phyloP scores from a whole-genome alignment of 2,329 filamentous ascomycete species.

The Boeremia lycopersici region DNA sequence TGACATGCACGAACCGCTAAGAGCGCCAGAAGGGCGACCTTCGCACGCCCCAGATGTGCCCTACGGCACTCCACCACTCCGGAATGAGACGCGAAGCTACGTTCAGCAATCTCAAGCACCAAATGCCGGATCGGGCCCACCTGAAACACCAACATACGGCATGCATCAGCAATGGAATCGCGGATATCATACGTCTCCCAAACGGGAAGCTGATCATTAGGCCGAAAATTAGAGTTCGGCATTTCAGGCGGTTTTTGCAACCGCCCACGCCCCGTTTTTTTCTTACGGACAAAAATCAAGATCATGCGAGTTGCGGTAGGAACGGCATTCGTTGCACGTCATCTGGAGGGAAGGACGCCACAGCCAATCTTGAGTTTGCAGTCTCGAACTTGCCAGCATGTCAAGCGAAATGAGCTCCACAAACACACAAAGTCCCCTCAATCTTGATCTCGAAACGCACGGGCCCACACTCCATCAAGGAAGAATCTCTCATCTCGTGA shows the following conservation, averaged over 20 bases:
- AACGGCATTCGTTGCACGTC: constrained; percentile 17
- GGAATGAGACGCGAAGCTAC: constrained; percentile 26
- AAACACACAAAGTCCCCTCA: constrained; percentile 29
- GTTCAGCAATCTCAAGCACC: constrained; percentile 33
- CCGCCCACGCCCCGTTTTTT: constrained; percentile 21
- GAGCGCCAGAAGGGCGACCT: constrained; percentile 30
- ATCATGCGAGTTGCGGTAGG: constrained; percentile 14
- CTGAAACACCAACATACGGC: constrained; percentile 43
- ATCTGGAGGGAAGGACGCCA: constrained; percentile 28
- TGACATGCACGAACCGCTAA: constrained; percentile 33
- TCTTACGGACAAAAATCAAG: constrained; percentile 4
- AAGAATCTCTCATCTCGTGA: constrained; percentile 40
- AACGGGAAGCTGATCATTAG: constrained; percentile 46
- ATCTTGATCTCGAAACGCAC: constrained; percentile 39
- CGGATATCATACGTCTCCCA: constrained; percentile 43
- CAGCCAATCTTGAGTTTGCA: constrained; percentile 23
- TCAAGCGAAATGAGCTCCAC: constrained; percentile 50
- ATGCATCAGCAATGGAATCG: constrained; percentile 42
- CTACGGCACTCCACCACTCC: constrained; percentile 29
- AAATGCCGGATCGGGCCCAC: constrained; percentile 36
- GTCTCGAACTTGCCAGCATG: constrained; percentile 32
- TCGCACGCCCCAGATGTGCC: constrained; percentile 27
- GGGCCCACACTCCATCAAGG: constrained; percentile 33
- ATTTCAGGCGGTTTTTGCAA: constrained; percentile 23
- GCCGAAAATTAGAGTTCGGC: constrained; percentile 32